A percentile compares a stretch with the other conserved stretches of the same genome.
phyloP scores from a whole-genome alignment of 768 basidiomycete species.

The Lentinula edodes region DNA sequence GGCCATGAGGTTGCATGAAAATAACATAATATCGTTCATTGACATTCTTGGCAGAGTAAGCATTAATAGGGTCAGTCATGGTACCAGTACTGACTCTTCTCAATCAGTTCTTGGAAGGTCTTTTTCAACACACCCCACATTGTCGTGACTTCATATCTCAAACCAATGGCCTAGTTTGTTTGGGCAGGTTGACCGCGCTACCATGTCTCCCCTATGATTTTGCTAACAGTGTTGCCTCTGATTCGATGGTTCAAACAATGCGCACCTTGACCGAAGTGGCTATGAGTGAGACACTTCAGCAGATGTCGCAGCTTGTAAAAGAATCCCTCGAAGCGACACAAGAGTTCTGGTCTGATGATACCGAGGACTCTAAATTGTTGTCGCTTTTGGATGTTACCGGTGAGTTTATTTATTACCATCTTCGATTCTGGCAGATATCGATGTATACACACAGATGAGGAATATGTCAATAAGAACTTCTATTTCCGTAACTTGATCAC shows the following conservation, averaged over 20 bases:
- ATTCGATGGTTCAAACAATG: conserved; percentile 84
- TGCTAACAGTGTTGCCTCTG: conserved; percentile 77
- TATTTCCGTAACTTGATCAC: conserved; percentile 70
- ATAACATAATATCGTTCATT: conserved; percentile 69
- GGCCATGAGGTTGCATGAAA: conserved; percentile 59
- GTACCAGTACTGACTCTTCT: background rate
- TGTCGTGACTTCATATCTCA: conserved; percentile 83
- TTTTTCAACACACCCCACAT: conserved; percentile 89
- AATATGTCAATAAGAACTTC: conserved; percentile 46
- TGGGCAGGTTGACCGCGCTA: conserved; percentile 74
- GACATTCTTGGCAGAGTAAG: conserved; percentile 75
- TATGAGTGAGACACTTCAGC: conserved; percentile 61
- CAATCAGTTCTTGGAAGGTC: conserved; percentile 83
- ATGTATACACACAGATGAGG: conserved; percentile 29
- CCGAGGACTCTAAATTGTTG: conserved; percentile 57
- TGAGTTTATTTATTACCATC: conserved; percentile 19
- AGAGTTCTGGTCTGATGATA: conserved; percentile 61
- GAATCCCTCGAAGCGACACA: conserved; percentile 64
- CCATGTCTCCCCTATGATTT: conserved; percentile 90
- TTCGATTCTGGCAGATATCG: conserved; percentile 1
- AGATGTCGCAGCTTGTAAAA: conserved; percentile 66
- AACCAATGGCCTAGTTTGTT: conserved; percentile 64
- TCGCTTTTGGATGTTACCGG: conserved; percentile 52
- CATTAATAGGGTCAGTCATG: conserved; percentile 2
- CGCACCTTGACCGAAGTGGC: conserved; percentile 65